These are phyloP conservation scores for Phytophthora lateralis DNA, from an alignment of 352 stramenopile genomes.

Conservation along the genomic window DNA sequence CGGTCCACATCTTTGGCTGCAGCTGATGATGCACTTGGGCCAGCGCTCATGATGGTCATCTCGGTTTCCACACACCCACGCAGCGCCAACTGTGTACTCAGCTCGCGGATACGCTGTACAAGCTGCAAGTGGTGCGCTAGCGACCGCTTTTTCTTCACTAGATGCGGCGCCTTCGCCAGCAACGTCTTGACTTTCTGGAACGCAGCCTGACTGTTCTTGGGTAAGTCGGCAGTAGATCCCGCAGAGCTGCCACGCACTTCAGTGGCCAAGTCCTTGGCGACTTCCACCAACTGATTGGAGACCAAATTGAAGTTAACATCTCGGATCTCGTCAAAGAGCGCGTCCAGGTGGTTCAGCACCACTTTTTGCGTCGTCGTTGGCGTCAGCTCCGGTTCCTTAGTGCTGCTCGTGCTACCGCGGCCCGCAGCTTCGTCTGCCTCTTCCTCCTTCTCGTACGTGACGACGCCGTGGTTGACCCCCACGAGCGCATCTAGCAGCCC, in stretches of 20 bases:
- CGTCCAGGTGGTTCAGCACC: constrained; percentile 71
- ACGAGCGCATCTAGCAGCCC: constrained; percentile 75
- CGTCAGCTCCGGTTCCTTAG: background rate
- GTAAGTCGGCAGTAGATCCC: constrained; percentile 13
- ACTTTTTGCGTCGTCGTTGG: constrained; percentile 48
- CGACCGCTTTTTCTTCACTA: constrained; percentile 77
- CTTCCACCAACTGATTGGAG: constrained; percentile 49
- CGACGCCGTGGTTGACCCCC: constrained; percentile 73
- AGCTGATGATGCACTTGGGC: constrained; percentile 43
- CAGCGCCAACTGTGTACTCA: constrained; percentile 62
- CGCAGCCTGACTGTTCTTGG: constrained; percentile 31
- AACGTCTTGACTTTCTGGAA: constrained; percentile 57
- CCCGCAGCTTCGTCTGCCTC: constrained; percentile 31
- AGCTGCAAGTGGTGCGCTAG: constrained; percentile 72
- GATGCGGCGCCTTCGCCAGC: constrained; percentile 65
- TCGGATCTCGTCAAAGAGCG: constrained; percentile 72
- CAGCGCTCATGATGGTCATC: constrained; percentile 79
- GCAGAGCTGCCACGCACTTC: constrained; percentile 45
- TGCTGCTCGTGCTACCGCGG: constrained; percentile 17
- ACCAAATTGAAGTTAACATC: constrained; percentile 85
- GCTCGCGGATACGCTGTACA: constrained; percentile 61
- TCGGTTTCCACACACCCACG: constrained; percentile 77
- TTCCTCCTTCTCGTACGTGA: constrained; percentile 58
- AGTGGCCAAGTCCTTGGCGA: constrained; percentile 56
- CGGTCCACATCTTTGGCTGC: constrained; percentile 63